Conservation (phyloP, 495 filamentous ascomycete species). For the Annulohypoxylon maeteangense region DNA sequence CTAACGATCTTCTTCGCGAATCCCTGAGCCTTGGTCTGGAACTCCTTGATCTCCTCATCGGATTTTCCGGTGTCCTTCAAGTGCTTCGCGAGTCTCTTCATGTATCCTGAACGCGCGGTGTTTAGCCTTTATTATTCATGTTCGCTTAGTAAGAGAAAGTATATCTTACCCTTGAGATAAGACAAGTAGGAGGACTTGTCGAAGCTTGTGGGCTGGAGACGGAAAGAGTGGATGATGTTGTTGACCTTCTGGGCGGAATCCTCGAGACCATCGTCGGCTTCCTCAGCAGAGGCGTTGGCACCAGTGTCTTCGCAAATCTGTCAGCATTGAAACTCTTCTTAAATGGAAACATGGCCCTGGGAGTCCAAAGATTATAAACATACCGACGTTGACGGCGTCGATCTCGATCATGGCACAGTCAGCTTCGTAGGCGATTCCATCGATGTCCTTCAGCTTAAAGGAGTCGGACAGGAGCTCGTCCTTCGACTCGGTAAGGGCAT, state of each 20-base stretch:
- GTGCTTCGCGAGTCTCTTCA: conserved; percentile 82
- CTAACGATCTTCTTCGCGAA: conserved; percentile 81
- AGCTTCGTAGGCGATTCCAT: conserved; percentile 82
- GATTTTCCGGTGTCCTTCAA: conserved; percentile 70
- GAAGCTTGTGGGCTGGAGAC: conserved; percentile 76
- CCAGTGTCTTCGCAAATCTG: conserved; percentile 73
- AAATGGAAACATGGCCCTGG: conserved; percentile 1
- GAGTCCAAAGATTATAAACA: conserved; percentile 43
- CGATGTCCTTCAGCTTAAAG: conserved; percentile 79
- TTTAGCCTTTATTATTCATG: conserved; percentile 7
- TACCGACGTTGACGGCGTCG: conserved; percentile 78
- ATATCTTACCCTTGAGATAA: conserved; percentile 80
- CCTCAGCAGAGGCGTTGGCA: conserved; percentile 97
- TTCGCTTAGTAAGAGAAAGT: background rate
- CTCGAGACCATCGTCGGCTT: conserved; percentile 75
- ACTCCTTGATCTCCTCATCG: conserved; percentile 73
- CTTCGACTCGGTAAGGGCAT: conserved; percentile 74
- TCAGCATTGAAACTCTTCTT: conserved; percentile 3
- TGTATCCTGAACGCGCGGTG: conserved; percentile 69
- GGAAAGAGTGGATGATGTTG: conserved; percentile 94
- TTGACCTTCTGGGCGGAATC: conserved; percentile 81
- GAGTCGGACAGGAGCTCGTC: conserved; percentile 98
- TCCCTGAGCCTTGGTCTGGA: conserved; percentile 75
- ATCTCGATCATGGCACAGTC: conserved; percentile 88
- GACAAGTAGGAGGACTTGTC: conserved; percentile 85